Conservation (phyloP, 2,329 filamentous ascomycete genomes). For the Phyllosticta citribraziliensis region DNA sequence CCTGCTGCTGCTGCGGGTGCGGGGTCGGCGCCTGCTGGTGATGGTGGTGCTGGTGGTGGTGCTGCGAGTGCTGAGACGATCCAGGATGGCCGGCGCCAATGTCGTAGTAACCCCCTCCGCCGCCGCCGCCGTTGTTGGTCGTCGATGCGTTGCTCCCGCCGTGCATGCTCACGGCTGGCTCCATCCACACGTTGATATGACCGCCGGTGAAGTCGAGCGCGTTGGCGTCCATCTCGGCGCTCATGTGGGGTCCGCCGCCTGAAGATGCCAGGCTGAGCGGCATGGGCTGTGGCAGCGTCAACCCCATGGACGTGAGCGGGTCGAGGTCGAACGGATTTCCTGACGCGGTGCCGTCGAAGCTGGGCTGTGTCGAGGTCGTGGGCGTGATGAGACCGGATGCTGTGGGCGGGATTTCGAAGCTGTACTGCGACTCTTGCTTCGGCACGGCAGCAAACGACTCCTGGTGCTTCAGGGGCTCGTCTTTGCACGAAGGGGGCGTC, state of each 20-base stretch:
- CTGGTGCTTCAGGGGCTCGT: conserved; percentile 4
- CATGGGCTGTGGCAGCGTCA: background rate
- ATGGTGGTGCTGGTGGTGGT: background rate
- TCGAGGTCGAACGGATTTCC: conserved; percentile 16
- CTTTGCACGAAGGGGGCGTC: background rate
- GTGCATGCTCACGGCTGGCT: conserved; percentile 21
- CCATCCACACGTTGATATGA: conserved; percentile 32
- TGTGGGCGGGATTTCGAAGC: conserved; percentile 1
- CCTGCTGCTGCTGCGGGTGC: background rate
- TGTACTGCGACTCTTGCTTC: background rate
- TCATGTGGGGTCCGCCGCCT: background rate
- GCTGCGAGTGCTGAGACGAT: background rate
- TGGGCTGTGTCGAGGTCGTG: conserved; percentile 1
- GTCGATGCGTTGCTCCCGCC: conserved; percentile 4
- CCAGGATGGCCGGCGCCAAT: background rate
- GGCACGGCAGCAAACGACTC: background rate
- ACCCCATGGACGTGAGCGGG: conserved; percentile 11
- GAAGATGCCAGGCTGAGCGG: background rate
- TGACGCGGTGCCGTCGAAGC: conserved; percentile 1
- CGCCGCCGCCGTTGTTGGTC: background rate
- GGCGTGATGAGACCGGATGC: conserved; percentile 5
- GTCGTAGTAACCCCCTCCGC: background rate
- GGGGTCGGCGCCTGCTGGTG: background rate
- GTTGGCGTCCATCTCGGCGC: conserved; percentile 18
- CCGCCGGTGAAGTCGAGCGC: conserved; percentile 32